Evolutionary conservation across 2,329 filamentous ascomycete genomes (phyloP).

Genomic region (Ilyonectria sp.): DNA sequence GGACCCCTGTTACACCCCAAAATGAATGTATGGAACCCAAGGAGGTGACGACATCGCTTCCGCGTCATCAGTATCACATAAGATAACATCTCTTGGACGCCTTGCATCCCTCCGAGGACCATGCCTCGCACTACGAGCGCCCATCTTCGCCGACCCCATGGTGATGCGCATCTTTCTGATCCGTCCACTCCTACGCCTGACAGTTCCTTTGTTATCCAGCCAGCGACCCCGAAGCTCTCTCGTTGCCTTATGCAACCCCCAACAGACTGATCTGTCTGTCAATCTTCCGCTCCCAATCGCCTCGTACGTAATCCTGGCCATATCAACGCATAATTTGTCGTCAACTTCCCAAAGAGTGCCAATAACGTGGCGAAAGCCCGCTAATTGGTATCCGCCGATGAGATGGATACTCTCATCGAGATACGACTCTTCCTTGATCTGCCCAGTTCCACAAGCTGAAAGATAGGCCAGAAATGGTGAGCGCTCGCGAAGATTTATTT

Average conservation of each 20-base stretch:
- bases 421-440: conserved; percentile 37
- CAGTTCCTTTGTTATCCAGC: neutral
- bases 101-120: neutral
- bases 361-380: conserved; percentile 21
- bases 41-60: neutral
- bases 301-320: conserved; percentile 10
- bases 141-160: neutral
- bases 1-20: neutral
- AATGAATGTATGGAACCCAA: neutral
- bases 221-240: neutral
- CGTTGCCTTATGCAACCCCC: conserved; percentile 8
- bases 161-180: neutral
- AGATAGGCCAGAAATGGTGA: conserved; percentile 55
- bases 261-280: conserved; percentile 13
- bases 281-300: neutral
- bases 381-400: conserved; percentile 25
- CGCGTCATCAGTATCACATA: neutral
- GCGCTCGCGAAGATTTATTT: conserved; percentile 29
- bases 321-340: conserved; percentile 2
- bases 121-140: neutral
- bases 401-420: conserved; percentile 58
- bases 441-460: conserved; percentile 55
- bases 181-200: neutral
- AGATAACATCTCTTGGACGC: neutral
- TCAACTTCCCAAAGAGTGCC: conserved; percentile 21